Percentiles rank a stretch among this genome's conserved stretches.
These are phyloP conservation scores for Castanea mollissima DNA, from an alignment of 306 rosid species.

Conservation along the genomic window DNA sequence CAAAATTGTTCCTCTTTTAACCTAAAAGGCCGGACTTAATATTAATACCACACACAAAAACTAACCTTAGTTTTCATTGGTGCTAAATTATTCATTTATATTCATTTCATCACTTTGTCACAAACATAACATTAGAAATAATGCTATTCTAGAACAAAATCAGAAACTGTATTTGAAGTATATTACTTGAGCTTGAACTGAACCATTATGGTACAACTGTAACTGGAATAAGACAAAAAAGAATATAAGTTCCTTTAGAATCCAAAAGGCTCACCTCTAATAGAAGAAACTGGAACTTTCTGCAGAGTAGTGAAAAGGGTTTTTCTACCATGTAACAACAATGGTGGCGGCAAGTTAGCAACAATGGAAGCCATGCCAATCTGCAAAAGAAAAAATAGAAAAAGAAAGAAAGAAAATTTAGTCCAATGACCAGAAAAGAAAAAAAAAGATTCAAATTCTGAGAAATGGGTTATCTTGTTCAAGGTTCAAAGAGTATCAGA, in stretches of 20 bases:
- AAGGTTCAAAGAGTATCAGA: not conserved
- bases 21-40: too few relatives aligned
- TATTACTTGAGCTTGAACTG: not conserved
- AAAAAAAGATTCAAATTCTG: not conserved
- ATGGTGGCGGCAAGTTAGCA: constrained; percentile 56
- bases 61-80: not conserved
- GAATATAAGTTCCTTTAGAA: not conserved
- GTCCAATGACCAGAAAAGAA: not conserved
- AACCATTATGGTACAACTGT: not conserved
- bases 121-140: not conserved
- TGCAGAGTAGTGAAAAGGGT: constrained; percentile 25
- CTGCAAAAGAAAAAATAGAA: not conserved
- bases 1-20: too few relatives aligned
- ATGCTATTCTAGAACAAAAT: not conserved
- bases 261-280: constrained; percentile 27
- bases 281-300: constrained; percentile 32
- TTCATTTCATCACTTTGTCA: not conserved
- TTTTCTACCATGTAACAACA: constrained; percentile 43
- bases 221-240: constrained; percentile 1
- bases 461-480: not conserved
- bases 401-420: not conserved
- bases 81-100: not conserved
- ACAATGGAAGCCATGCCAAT: constrained; percentile 62
- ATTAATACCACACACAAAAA: not conserved
- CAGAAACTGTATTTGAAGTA: not conserved